phyloP scores from a whole-genome alignment of 768 basidiomycete species.

The Hirschioporus abietinus region DNA sequence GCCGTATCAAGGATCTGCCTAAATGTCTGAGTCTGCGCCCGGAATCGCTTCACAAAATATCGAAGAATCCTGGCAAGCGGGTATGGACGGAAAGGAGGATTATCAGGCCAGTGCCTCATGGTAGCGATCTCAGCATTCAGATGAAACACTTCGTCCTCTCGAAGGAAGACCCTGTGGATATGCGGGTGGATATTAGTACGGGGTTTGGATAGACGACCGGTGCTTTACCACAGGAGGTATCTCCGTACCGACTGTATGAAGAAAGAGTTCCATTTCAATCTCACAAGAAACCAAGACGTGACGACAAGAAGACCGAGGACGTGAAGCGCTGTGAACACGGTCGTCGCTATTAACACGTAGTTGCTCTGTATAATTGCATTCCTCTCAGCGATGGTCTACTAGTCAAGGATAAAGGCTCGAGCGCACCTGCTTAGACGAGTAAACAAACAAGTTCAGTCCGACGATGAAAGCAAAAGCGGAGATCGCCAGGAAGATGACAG shows the following conservation, averaged over 20 bases:
- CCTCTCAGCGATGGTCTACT: neutral
- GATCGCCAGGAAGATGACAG: neutral
- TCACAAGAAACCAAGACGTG: neutral
- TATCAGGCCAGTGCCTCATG: neutral
- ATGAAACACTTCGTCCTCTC: neutral
- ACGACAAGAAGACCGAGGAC: neutral
- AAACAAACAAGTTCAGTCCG: neutral
- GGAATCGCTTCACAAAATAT: too few species aligned
- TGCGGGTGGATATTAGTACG: neutral
- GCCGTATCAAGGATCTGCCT: too few species aligned
- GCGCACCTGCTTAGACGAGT: neutral
- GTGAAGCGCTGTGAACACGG: neutral
- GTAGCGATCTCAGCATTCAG: neutral
- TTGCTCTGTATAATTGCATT: neutral
- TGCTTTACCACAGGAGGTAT: neutral
- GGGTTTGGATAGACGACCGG: neutral
- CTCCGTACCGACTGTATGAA: neutral
- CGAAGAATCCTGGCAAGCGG: too few species aligned
- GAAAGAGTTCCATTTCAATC: neutral
- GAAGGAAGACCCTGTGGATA: neutral
- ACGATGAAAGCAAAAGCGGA: neutral
- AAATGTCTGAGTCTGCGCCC: too few species aligned
- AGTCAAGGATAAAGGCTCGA: neutral
- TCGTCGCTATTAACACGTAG: neutral
- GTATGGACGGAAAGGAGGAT: too few species aligned